Evolutionary conservation across 139 green algal species (phyloP), one percentile per base, ranked within the genome.

Genomic region (Chlorella sorokiniana): DNA sequence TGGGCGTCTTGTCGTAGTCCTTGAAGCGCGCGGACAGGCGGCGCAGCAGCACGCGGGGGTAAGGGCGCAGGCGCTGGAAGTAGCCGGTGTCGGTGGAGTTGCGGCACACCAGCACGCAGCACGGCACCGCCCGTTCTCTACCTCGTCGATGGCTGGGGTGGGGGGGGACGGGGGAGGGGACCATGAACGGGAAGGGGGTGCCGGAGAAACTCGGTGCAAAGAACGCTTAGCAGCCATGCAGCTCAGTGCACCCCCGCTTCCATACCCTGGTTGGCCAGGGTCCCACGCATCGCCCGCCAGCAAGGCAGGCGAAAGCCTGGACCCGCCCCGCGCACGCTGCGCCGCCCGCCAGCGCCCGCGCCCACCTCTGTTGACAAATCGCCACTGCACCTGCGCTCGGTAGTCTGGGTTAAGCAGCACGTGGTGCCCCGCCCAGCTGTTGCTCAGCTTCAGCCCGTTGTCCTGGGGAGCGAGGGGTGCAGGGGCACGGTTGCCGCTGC

Each of bases 331-430:
- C n/a, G n/a, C n/a, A n/a, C n/a, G n/a, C n/a, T n/a, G n/a, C n/a
- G n/a, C n/a, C n/a, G n/a, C n/a, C n/a, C n/a, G n/a, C n/a, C n/a
- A n/a, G n/a, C n/a, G n/a, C n/a, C n/a, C n/a, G n/a, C n/a, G n/a
- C n/a, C n/a, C n/a, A n/a, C n/a, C n/a, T n/a, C 94, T 64, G 73
- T 92, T 90, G 31, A 97, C 92, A 86, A 97, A 97, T n/a, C 93
- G 85, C 94, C 94, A 97, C 82, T 94, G 91, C 73, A 88, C 87
- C 83, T 91, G 82, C 0, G 81, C 82, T 27, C 87, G 90, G 86
- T 91, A 97, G 75, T 94, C 89, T 16, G 94, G 94, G 83, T 97
- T 97, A 29, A 97, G 85, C 44, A 97, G 81, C 40, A 97, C 86
- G 85, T 91, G 75, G 81, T 91, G 91, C 6, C 93, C 93, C 35